A percentile compares a stretch with the other conserved stretches of the same genome.
These are phyloP conservation scores for Ustilago sp. DNA, from an alignment of 1,284 basidiomycete genomes.

Conservation along the genomic window DNA sequence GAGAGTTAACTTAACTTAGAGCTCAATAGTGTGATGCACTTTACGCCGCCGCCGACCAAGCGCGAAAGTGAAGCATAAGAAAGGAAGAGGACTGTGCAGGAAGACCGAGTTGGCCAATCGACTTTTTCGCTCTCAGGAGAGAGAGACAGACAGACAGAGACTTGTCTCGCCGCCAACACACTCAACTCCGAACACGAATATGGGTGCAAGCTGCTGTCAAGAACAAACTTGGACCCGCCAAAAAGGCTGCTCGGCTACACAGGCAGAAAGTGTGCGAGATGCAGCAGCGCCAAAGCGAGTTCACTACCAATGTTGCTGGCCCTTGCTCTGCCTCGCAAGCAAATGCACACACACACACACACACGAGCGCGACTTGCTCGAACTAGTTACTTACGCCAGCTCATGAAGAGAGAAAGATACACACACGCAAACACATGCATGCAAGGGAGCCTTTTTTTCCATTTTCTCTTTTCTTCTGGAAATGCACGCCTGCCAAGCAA, in stretches of 20 bases:
- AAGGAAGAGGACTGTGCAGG: neutral
- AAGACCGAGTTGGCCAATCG: neutral
- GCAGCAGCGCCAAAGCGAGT: slow-evolving; percentile 3
- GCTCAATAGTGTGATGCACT: slow-evolving; percentile 1
- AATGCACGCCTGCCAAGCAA: slow-evolving; percentile 8
- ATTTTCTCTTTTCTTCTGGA: neutral
- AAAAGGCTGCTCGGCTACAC: slow-evolving; percentile 5
- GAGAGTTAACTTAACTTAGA: neutral
- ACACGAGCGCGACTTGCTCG: slow-evolving; percentile 7
- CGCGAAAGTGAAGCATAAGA: neutral
- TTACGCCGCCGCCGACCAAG: slow-evolving; percentile 10
- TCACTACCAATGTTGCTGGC: neutral
- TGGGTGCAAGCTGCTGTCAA: slow-evolving; percentile 9
- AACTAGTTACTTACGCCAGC: neutral
- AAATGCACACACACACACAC: slow-evolving; percentile 3
- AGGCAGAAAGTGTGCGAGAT: neutral
- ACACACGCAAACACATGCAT: slow-evolving; percentile 9
- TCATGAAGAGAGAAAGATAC: slow-evolving; percentile 8
- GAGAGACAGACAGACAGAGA: no score
- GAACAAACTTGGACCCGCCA: slow-evolving; percentile 7
- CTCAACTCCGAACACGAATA: neutral
- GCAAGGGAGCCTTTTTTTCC: neutral
- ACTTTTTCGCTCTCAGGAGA: neutral
- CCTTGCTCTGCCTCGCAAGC: slow-evolving; percentile 2
- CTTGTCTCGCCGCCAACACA: neutral